phyloP scores from a whole-genome alignment of 345 rosid species.

The Balakata baccata region DNA sequence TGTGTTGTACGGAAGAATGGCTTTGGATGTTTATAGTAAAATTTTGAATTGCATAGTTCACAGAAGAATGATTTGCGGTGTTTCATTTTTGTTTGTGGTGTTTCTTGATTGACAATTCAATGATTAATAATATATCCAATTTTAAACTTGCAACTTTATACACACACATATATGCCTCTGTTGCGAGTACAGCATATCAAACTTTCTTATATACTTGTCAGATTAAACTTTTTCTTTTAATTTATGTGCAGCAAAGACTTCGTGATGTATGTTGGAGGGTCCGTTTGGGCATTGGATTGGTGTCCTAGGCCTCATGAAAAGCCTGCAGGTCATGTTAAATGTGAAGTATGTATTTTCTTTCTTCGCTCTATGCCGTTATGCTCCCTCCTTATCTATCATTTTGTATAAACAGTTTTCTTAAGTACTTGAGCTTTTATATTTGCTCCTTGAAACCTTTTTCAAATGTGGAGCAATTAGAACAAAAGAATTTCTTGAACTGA shows the following conservation, averaged over 20 bases:
- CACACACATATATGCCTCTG: not conserved
- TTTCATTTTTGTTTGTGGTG: not conserved
- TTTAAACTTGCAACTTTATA: not conserved
- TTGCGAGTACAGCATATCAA: not conserved
- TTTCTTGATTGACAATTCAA: not conserved
- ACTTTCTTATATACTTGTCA: not conserved
- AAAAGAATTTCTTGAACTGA: not conserved
- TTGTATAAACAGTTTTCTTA: not conserved
- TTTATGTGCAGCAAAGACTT: conserved; percentile 70
- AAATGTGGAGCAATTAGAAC: not conserved
- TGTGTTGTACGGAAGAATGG: not conserved
- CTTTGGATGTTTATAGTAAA: no score
- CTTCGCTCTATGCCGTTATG: not conserved
- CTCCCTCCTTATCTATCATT: not conserved
- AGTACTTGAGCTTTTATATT: not conserved
- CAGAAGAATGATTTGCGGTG: not conserved
- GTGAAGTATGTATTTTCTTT: conserved; percentile 50
- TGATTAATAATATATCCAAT: not conserved
- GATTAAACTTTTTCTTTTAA: conserved; percentile 5
- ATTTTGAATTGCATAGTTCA: no score
- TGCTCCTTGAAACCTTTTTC: not conserved
- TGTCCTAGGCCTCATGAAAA: conserved; percentile 59
- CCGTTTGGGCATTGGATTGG: conserved; percentile 95
- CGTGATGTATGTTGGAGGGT: conserved; percentile 77
- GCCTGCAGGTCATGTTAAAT: conserved; percentile 45